phyloP scores from a whole-genome alignment of 148 eudicot genomes.

The Mesembryanthemum crystallinum region DNA sequence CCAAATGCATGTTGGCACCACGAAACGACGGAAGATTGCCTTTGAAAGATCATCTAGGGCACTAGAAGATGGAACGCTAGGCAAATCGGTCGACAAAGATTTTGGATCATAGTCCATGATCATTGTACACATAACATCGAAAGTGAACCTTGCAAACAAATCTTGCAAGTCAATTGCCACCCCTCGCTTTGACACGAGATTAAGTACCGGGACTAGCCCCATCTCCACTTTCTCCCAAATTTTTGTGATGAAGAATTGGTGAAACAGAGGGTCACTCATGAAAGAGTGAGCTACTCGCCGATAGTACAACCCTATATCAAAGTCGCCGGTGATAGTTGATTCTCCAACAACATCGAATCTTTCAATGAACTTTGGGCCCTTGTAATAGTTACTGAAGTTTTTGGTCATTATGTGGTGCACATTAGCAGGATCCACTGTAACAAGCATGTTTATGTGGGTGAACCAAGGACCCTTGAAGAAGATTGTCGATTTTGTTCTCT shows the following conservation, averaged over 20 bases:
- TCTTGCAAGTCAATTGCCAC: conserved; percentile 51
- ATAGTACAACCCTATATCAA: conserved; percentile 41
- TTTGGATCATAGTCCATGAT: conserved; percentile 50
- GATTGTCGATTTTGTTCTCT: conserved; percentile 25
- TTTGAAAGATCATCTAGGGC: conserved; percentile 57
- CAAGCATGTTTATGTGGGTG: conserved; percentile 38
- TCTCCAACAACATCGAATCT: conserved; percentile 55
- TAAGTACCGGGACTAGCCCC: conserved; percentile 44
- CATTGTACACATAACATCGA: conserved; percentile 46
- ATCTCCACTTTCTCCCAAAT: conserved; percentile 32
- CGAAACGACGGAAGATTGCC: conserved; percentile 38
- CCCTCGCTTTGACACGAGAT: conserved; percentile 25
- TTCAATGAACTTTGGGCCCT: conserved; percentile 41
- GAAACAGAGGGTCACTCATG: conserved; percentile 33
- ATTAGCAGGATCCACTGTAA: conserved; percentile 40
- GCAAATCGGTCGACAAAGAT: conserved; percentile 37
- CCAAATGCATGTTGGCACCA: conserved; percentile 46
- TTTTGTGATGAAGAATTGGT: conserved; percentile 30
- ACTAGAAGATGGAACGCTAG: conserved; percentile 34
- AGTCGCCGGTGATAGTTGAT: conserved; percentile 51
- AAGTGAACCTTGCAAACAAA: conserved; percentile 53
- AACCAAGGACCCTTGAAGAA: conserved; percentile 60
- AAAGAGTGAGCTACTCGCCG: conserved; percentile 35
- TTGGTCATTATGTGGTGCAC: conserved; percentile 53
- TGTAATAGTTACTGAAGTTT: conserved; percentile 51